Evolutionary conservation across 768 basidiomycete genomes (phyloP), one percentile per base, ranked within the genome.

Genomic region (Hydnum rufescens): DNA sequence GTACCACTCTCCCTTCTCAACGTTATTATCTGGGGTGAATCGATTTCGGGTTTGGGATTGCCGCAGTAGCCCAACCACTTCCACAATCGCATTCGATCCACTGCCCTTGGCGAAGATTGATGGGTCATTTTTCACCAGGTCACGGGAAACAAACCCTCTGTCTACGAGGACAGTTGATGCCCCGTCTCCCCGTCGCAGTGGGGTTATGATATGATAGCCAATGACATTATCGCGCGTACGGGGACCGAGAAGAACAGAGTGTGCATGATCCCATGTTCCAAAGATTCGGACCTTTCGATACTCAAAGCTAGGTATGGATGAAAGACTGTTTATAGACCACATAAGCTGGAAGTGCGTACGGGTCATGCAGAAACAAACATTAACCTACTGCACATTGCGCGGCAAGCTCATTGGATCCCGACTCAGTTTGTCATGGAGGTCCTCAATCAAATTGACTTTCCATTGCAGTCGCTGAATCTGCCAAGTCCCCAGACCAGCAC

Each of bases 361-460:
- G 46, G 42, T 53, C 36, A 32, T 23, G 46, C 6, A 2, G 25
- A 25, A 58, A 58, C 60, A 63, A 16, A 32, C 5, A 32, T n/a
- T n/a, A n/a, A 63, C 71, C 51, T 57, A 95, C 93, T 97, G 90
- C 67, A 99, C 79, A 65, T 75, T 75, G 44, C 71, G 73, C 1
- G 95, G 95, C 28, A 99, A 68, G 25, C 69, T 60, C 53, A 99
- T 74, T 0, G 93, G 82, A 30, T 75, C 76, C 16, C 82, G 71
- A 56, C 81, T 73, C 32, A 97, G 67, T 66, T 95, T 93, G 65
- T 85, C 79, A 63, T 95, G 83, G 32, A 97, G 71, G 60, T 96
- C 86, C 58, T 95, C 86, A 56, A 97, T 96, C 49, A 99, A 71
- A 51, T 77, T 75, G 43, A 93, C 70, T 66, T 99, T 99, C 95